Evolutionary conservation across 345 rosid species (phyloP), one percentile per base, ranked within the genome.

Genomic region (Salix arbutifolia): DNA sequence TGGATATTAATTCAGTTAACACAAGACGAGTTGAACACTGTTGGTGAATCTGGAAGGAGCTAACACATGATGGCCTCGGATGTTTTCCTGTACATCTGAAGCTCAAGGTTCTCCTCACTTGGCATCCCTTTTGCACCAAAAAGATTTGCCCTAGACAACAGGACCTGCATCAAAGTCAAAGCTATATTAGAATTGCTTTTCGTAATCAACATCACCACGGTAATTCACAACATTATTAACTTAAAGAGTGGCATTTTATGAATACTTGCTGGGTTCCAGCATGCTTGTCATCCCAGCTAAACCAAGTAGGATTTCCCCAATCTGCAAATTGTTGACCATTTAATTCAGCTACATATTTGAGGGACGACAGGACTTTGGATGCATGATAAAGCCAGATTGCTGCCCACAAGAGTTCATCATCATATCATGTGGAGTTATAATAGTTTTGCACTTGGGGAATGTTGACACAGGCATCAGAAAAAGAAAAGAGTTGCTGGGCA

Each of bases 221-320:
- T 14, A 12, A 14, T 12, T 13, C 14, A 46, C 5, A 13, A 12
- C 50, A 46, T 12, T 13, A 3, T 12, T 46, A 4, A 46, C 18
- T 46, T 13, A 13, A 46, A 46, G 18, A 46, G 50, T 14, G 50
- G 50, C 18, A 46, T 46, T 46, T 12, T 14, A 46, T 46, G 1
- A 8, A 28, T 67, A 17, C 17, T 13, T 70, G 75, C 83, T 76
- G 83, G 60, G 61, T 66, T 72, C 80, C 80, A 21, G 68, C 67
- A 62, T 81, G 84, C 80, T 81, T 81, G 46, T 81, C 84, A 64
- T 81, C 84, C 84, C 84, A 81, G 48, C 71, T 77, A 67, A 81
- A 73, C 84, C 84, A 77, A 73, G 71, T 33, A 11, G 84, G 80
- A 73, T 33, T 38, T 4, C 75, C 80, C 78, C 84, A 81, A 23